Evolutionary conservation across 768 basidiomycete genomes (phyloP).

Genomic region (Phanerodontia chrysosporium): DNA sequence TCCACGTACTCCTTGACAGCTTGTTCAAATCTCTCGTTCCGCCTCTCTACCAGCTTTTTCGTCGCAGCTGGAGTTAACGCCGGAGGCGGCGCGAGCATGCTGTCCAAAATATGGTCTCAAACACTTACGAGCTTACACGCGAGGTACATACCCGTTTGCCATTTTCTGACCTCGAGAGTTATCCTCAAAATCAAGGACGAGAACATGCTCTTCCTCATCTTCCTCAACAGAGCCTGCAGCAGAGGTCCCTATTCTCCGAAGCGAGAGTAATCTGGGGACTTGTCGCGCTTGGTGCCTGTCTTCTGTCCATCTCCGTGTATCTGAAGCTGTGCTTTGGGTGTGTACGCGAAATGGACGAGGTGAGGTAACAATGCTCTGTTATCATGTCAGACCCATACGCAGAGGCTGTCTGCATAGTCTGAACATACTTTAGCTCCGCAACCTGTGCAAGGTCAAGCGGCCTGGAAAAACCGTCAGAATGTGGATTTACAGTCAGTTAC

Average conservation of each 20-base stretch:
- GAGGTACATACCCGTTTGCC: conserved; percentile 23
- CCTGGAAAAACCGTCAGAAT: conserved; percentile 32
- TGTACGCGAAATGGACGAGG: conserved; percentile 78
- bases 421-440: conserved; percentile 75
- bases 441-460: conserved; percentile 75
- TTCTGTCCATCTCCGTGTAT: conserved; percentile 39
- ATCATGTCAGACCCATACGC: background rate
- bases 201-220: conserved; percentile 45
- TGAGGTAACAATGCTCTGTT: conserved; percentile 76
- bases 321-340: conserved; percentile 56
- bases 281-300: conserved; percentile 21
- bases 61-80: conserved; percentile 53
- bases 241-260: conserved; percentile 12
- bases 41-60: conserved; percentile 66
- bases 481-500: background rate
- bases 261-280: conserved; percentile 39
- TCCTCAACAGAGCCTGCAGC: conserved; percentile 23
- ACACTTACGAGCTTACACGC: background rate
- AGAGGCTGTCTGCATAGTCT: background rate
- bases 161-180: conserved; percentile 32
- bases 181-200: conserved; percentile 49
- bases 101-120: background rate
- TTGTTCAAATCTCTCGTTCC: conserved; percentile 59
- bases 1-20: conserved; percentile 62
- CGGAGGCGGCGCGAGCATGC: conserved; percentile 28